Base-by-base conservation (phyloP, 2,329 filamentous ascomycete species). In the Pestalotiopsis sp. region DNA sequence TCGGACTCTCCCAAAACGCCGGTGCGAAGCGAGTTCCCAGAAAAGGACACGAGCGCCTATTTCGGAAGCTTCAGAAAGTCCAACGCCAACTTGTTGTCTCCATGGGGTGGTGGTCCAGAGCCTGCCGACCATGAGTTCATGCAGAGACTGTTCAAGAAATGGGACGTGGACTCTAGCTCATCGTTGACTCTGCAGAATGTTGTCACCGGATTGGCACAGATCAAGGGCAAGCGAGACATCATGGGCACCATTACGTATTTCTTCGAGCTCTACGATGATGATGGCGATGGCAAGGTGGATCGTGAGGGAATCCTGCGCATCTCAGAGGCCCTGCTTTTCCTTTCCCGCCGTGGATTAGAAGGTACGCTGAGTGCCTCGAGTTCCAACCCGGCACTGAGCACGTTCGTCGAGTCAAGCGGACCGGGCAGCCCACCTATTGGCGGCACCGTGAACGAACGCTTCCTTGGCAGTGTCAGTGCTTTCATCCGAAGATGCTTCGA, bases 211-310 rank as follows among this genome's bases (percentile, higher is more conserved):
- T 85, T 99, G 61, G 95, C 95, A 2, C 90, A 93, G 14, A 94
- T 99, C 76, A 98, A 97, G 79, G 95, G 96, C 9, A 94, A 92
- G 67, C 91, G 92, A 61, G 96, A 99, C 80, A 98, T 99, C 73
- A 98, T 99, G 95, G 94, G 94, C 38, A 96, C 93, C 69, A 98
- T 99, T 76, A 96, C 91, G 70, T 98, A 98, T 81, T 98, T 99
- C 80, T 99, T 99, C 75, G 94, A 98, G 76, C 88, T 99, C 0
- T 98, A 98, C 79, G 96, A 99, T 77, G 95, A 99, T 73, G 92
- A 95, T 75, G 89, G 90, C 1, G 94, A 97, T 77, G 96, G 96
- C 31, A 94, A 90, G 74, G 95, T 99, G 4, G 96, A 98, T 76
- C 90, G 96, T 12, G 96, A 99, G 80, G 96, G 96, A 5, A 99